Base-by-base conservation (phyloP, 768 basidiomycete genomes). In the Rhizopogon vesiculosus region DNA sequence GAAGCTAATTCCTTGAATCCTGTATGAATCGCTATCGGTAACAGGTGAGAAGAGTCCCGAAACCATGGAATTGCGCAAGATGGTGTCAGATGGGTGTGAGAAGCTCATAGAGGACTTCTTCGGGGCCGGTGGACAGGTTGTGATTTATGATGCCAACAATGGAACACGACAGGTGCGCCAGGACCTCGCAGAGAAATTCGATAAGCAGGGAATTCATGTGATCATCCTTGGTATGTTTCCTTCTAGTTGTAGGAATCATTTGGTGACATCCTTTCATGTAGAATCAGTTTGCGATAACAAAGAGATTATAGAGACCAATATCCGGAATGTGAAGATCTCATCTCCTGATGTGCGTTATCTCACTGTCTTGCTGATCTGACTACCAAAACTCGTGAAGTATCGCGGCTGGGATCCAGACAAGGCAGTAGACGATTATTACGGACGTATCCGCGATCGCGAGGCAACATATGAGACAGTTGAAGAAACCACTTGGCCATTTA, bases 121-220 rank as follows among this genome's bases (percentile, higher is more conserved):
- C 71, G 78, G 80, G 56, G 73, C 71, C 2, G 89, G 92, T 5
- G 97, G 96, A 0, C 97, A 99, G 69, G 95, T 98, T 25, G 93
- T 96, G 39, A 95, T 99, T 59, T 98, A 98, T 74, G 97, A 99
- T 68, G 97, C 97, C 29, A 99, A 99, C 66, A 98, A 98, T 62
- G 93, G 93, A 1, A 84, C 83, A 7, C 76, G 78, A 19, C 79
- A 78, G 45, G 79, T 79, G 31, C 76, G 97, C 53, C 83, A 87
- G 58, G 75, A 76, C 19, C 69, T 97, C 48, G 86, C 87, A 1
- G 86, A 94, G 72, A 94, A 85, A 72, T 98, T 96, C 65, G 87
- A 91, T 68, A 81, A 82, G 64, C 79, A 72, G 19, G 93, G 91
- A 1, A 88, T 98, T 51, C 96, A 98, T 77, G 92, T 99, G 57